Conservation (phyloP, 495 filamentous ascomycete genomes). For the Penicillium parvum region DNA sequence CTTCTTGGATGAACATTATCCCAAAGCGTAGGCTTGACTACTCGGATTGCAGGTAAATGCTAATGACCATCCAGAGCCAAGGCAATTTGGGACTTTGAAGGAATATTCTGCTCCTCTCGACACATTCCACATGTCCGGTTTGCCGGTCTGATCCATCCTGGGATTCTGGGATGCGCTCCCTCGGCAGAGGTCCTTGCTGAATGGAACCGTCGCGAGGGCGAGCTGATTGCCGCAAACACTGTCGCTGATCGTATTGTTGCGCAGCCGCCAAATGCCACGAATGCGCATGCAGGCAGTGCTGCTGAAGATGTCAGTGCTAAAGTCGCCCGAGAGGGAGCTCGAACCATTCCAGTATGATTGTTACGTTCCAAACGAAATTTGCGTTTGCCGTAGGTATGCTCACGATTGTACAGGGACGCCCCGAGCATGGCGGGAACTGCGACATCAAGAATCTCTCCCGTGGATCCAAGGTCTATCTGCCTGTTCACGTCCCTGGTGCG, state of each 20-base stretch:
- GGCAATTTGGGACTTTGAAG: slow-evolving; percentile 97
- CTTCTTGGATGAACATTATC: slow-evolving; percentile 87
- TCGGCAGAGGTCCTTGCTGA: slow-evolving; percentile 62
- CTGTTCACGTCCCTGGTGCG: slow-evolving; percentile 79
- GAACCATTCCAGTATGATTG: slow-evolving; percentile 69
- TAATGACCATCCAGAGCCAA: slow-evolving; percentile 55
- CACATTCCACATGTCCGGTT: slow-evolving; percentile 90
- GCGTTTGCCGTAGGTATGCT: background rate
- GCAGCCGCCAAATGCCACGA: slow-evolving; percentile 65
- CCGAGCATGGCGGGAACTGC: slow-evolving; percentile 61
- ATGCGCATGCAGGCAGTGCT: slow-evolving; percentile 68
- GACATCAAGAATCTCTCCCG: slow-evolving; percentile 90
- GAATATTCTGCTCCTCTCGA: slow-evolving; percentile 85
- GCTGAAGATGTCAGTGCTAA: slow-evolving; percentile 59
- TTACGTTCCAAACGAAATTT: background rate
- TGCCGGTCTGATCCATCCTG: slow-evolving; percentile 89
- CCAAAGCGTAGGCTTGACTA: slow-evolving; percentile 55
- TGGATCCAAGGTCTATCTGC: slow-evolving; percentile 85
- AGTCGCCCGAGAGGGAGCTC: slow-evolving; percentile 79
- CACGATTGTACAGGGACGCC: slow-evolving; percentile 34
- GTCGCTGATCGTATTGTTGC: slow-evolving; percentile 72
- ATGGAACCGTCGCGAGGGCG: slow-evolving; percentile 79
- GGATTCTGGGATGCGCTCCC: slow-evolving; percentile 88
- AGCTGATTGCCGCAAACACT: slow-evolving; percentile 65
- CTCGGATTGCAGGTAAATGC: background rate